Evolutionary conservation across 2,329 filamentous ascomycete species (phyloP).

Genomic region (Epichloe uncinata): DNA sequence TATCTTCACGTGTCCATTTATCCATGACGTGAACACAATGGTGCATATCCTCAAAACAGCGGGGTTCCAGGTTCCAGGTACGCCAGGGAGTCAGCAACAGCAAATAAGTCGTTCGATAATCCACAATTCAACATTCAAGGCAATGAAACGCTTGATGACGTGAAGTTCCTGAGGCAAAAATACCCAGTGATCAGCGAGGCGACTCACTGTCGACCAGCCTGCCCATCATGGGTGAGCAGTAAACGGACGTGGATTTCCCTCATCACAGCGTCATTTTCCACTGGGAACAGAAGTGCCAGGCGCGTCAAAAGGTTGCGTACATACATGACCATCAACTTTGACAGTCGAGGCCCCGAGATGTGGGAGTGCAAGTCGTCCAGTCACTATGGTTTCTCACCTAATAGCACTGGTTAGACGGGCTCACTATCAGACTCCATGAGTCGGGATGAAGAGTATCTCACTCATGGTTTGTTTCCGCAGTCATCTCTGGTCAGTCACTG

Average conservation of each 20-base stretch:
- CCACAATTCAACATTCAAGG: background rate
- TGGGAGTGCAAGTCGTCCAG: background rate
- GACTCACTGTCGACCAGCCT: background rate
- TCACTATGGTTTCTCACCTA: background rate
- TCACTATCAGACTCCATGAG: background rate
- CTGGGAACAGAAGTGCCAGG: background rate
- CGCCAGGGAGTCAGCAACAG: background rate
- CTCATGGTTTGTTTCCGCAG: background rate
- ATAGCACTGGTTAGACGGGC: background rate
- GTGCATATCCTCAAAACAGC: background rate
- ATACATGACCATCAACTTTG: background rate
- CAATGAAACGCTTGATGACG: too few species aligned
- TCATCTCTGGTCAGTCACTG: background rate
- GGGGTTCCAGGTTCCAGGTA: background rate
- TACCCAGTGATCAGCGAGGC: too few species aligned
- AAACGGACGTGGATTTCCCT: background rate
- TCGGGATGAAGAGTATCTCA: background rate
- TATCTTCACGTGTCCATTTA: background rate
- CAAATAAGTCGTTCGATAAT: background rate
- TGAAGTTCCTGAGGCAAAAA: too few species aligned
- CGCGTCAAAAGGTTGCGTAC: background rate
- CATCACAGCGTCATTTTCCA: background rate
- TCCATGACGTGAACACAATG: background rate
- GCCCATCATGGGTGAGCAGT: background rate
- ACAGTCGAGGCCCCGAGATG: background rate